Evolutionary conservation across 805 yeast genomes (phyloP).

Genomic region (Myxozyma kluyveri): DNA sequence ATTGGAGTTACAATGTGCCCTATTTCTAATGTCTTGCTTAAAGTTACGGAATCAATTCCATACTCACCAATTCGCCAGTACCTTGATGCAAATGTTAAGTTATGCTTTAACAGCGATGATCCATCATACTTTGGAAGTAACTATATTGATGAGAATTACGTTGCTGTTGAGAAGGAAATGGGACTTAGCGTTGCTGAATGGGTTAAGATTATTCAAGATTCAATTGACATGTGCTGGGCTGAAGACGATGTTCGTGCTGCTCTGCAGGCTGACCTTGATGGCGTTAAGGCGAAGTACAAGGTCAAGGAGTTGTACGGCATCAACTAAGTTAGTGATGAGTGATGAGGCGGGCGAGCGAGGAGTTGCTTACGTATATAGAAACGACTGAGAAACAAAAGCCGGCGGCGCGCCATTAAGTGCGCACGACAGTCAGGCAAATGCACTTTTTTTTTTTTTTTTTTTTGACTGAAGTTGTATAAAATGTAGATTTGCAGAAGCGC

Average conservation of each 20-base stretch:
- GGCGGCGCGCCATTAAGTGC: too few relatives aligned
- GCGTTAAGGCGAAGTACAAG: slow-evolving; percentile 25
- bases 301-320: slow-evolving; percentile 27
- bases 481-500: too few relatives aligned
- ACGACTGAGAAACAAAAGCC: not conserved
- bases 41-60: slow-evolving; percentile 64
- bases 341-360: not conserved
- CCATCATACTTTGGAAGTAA: slow-evolving; percentile 79
- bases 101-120: slow-evolving; percentile 74
- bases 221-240: slow-evolving; percentile 74
- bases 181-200: slow-evolving; percentile 60
- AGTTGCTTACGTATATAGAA: not conserved
- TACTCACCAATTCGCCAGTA: slow-evolving; percentile 65
- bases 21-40: slow-evolving; percentile 69
- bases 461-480: too few relatives aligned
- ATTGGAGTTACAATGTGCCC: slow-evolving; percentile 74
- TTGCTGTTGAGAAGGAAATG: slow-evolving; percentile 62
- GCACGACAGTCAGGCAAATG: not conserved
- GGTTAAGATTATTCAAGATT: slow-evolving; percentile 61
- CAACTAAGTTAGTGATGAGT: slow-evolving; percentile 1
- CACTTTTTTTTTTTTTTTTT: not conserved
- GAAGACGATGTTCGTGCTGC: slow-evolving; percentile 50
- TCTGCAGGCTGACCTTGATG: slow-evolving; percentile 38
- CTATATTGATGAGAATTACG: slow-evolving; percentile 73
- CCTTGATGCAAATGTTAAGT: slow-evolving; percentile 61